Percentiles rank a stretch among this genome's conserved stretches.
Evolutionary conservation across 2,329 filamentous ascomycete species (phyloP).

Genomic region (Harringtonia lauricola): DNA sequence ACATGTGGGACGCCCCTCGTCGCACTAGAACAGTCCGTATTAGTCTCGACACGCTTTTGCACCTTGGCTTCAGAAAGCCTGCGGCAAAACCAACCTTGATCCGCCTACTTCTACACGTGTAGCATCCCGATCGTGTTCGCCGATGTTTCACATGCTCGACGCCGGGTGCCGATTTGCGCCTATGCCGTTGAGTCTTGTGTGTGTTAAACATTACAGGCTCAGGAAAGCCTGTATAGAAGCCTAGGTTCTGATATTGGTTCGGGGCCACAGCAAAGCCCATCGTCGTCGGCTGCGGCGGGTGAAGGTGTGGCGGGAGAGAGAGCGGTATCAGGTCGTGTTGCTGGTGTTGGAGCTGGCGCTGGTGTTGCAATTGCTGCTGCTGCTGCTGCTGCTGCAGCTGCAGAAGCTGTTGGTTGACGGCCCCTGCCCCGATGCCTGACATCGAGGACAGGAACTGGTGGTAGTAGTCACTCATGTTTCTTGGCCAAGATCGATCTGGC

Average conservation of each 20-base stretch:
- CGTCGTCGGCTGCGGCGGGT: slow-evolving; percentile 15
- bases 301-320: no score
- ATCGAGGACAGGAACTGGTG: slow-evolving; percentile 43
- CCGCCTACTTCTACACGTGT: slow-evolving; percentile 75
- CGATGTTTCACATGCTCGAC: slow-evolving; percentile 80
- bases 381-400: not conserved
- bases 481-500: no score
- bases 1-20: slow-evolving; percentile 78
- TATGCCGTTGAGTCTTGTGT: slow-evolving; percentile 35
- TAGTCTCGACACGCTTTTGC: not conserved
- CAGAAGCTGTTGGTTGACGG: not conserved
- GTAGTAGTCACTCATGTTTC: slow-evolving; percentile 49
- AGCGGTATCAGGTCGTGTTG: not conserved
- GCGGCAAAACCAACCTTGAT: no score
- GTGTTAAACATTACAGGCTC: slow-evolving; percentile 36
- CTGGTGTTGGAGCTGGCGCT: not conserved
- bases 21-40: slow-evolving; percentile 51
- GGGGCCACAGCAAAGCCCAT: slow-evolving; percentile 23
- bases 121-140: slow-evolving; percentile 87
- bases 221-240: slow-evolving; percentile 38
- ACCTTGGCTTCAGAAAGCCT: no score
- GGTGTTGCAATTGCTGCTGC: not conserved
- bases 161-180: slow-evolving; percentile 39
- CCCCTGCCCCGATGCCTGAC: slow-evolving; percentile 26
- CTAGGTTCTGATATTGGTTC: slow-evolving; percentile 33